A percentile compares a stretch with the other conserved stretches of the same genome.
These are phyloP conservation scores for Aspergillus viridinutans DNA, from an alignment of 2,329 filamentous ascomycete genomes.

Conservation along the genomic window DNA sequence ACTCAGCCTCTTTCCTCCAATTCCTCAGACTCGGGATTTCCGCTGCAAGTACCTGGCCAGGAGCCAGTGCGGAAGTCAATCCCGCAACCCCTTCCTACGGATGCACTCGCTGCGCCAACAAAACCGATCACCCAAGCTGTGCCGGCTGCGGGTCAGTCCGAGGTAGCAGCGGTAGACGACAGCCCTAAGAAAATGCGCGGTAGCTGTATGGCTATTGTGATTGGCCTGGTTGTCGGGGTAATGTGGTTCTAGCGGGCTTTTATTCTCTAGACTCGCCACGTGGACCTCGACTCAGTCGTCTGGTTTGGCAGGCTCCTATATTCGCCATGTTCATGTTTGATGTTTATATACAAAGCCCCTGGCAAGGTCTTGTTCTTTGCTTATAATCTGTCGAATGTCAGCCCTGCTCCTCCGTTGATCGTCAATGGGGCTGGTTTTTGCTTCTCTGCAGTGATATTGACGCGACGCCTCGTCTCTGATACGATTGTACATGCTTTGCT, in stretches of 20 bases:
- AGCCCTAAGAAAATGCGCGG: slow-evolving; percentile 27
- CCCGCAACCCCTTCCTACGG: neutral
- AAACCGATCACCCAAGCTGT: slow-evolving; percentile 5
- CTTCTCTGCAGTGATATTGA: slow-evolving; percentile 3
- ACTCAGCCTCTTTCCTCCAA: neutral
- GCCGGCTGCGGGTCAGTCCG: slow-evolving; percentile 17
- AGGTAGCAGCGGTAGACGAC: slow-evolving; percentile 20
- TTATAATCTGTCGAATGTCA: neutral
- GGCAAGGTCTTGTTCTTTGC: neutral
- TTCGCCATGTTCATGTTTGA: neutral
- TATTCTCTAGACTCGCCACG: neutral
- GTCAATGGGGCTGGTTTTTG: neutral
- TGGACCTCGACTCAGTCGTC: neutral
- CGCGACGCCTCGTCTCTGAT: neutral
- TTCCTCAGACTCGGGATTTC: neutral
- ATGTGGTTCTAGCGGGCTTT: slow-evolving; percentile 30
- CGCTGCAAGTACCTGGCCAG: neutral
- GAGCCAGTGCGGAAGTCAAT: neutral
- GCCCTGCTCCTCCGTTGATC: neutral
- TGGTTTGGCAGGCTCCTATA: neutral
- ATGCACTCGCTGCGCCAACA: slow-evolving; percentile 2
- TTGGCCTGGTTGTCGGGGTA: slow-evolving; percentile 33
- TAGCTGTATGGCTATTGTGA: slow-evolving; percentile 37
- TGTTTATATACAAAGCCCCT: neutral
- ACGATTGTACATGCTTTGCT: neutral